Evolutionary conservation across 2,329 filamentous ascomycete species (phyloP), one percentile per base, ranked within the genome.

Genomic region (Calonectria crousiana): DNA sequence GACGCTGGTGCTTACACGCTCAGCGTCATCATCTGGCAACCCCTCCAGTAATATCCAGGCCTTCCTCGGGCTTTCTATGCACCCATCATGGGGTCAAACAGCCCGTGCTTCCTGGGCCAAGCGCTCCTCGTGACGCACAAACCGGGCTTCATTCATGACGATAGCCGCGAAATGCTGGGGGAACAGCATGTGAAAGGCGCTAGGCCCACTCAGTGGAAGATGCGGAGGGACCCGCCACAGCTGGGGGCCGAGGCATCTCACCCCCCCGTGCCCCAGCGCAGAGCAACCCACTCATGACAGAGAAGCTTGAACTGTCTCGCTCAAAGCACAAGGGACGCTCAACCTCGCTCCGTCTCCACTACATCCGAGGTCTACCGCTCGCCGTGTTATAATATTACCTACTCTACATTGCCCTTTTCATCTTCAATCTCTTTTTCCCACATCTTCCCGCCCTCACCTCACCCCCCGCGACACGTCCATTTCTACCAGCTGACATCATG

Each of bases 151-250:
- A n/a, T 51, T 30, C 74, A 72, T 67, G 66, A 70, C 73, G 75
- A 68, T 70, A 71, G 34, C 34, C 77, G 71, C 77, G 68, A 71
- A 78, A 81, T 79, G 78, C 77, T 79, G 79, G 79, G 78, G 79
- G 77, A 74, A 67, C 78, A 58, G 76, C 82, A 83, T 83, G 82
- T 83, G 82, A 83, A 81, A 80, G 75, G 65, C 81, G 75, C 82
- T 78, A 77, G 44, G 51, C 51, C 51, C 67, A 72, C 66, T 66
- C 18, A 4, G 18, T 44, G 18, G 18, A 56, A 62, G 49, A 56
- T 32, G 64, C 5, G 44, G 44, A 47, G n/a, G 44, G 44, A 23
- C 44, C 44, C 44, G 78, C 79, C 76, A 77, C 77, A 75, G 62
- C 78, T 69, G 75, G 75, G 76, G 78, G 65, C 72, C 73, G 71